phyloP scores from a whole-genome alignment of 2,329 filamentous ascomycete genomes.

The Alternaria gansuensis region DNA sequence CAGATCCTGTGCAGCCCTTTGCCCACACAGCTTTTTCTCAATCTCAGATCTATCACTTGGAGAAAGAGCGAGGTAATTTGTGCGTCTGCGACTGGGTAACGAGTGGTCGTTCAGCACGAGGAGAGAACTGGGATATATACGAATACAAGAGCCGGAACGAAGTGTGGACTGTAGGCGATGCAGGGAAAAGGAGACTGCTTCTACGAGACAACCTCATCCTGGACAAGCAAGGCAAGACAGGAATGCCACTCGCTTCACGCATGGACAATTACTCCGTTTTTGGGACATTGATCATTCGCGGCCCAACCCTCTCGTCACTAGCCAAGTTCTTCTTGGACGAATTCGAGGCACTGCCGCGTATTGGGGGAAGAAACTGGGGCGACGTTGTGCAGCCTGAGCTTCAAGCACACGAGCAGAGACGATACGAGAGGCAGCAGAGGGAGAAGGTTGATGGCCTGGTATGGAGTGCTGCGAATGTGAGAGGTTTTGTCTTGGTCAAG shows the following conservation, averaged over 20 bases:
- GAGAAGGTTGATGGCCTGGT: conserved; percentile 60
- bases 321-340: conserved; percentile 79
- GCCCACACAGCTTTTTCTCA: conserved; percentile 84
- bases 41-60: conserved; percentile 74
- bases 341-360: conserved; percentile 79
- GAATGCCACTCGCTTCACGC: conserved; percentile 53
- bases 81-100: conserved; percentile 95
- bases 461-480: conserved; percentile 52
- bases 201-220: conserved; percentile 87
- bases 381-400: conserved; percentile 51
- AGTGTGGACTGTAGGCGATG: conserved; percentile 67
- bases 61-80: conserved; percentile 64
- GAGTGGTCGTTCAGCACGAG: conserved; percentile 82
- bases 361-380: conserved; percentile 82
- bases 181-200: conserved; percentile 67
- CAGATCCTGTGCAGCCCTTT: conserved; percentile 94
- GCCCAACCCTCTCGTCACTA: conserved; percentile 71
- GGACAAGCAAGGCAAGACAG: conserved; percentile 58
- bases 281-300: conserved; percentile 84
- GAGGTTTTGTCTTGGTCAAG: conserved; percentile 86
- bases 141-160: conserved; percentile 88
- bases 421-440: conserved; percentile 62
- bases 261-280: conserved; percentile 81
- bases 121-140: conserved; percentile 86
- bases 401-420: conserved; percentile 58